Evolutionary conservation across 768 basidiomycete species (phyloP).

Genomic region (Serendipita sp.): DNA sequence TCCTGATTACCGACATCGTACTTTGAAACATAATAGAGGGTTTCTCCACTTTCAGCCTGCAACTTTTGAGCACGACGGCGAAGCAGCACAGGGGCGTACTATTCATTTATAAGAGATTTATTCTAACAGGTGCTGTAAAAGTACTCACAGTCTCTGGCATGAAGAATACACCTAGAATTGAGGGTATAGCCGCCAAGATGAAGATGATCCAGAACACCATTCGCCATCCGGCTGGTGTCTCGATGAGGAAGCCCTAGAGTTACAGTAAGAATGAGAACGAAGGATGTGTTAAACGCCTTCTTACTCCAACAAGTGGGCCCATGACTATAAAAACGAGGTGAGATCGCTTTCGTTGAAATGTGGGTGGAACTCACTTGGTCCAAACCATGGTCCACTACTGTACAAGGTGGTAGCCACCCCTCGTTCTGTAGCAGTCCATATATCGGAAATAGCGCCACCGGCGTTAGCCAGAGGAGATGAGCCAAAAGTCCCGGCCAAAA

Average conservation of each 20-base stretch:
- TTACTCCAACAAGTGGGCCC: conserved; percentile 57
- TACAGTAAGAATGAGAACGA: neutral
- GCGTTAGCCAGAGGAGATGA: conserved; percentile 29
- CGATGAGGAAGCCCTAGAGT: conserved; percentile 6
- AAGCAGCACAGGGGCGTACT: conserved; percentile 49
- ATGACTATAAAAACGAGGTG: conserved; percentile 26
- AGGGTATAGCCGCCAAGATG: conserved; percentile 32
- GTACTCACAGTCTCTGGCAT: conserved; percentile 41
- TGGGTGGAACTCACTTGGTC: conserved; percentile 10
- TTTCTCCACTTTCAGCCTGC: conserved; percentile 25
- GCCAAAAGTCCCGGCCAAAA: conserved; percentile 43
- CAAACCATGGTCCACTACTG: conserved; percentile 36
- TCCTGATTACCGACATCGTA: conserved; percentile 32
- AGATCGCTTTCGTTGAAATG: conserved; percentile 12
- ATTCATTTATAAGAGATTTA: neutral
- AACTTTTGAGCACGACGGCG: conserved; percentile 34
- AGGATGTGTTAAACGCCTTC: conserved; percentile 21
- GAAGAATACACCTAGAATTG: conserved; percentile 30
- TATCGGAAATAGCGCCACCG: conserved; percentile 38
- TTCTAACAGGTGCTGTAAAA: neutral
- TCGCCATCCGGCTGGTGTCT: neutral
- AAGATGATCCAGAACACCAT: conserved; percentile 51
- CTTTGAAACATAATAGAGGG: conserved; percentile 31
- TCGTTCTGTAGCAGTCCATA: conserved; percentile 43
- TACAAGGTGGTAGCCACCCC: conserved; percentile 45